phyloP scores from a whole-genome alignment of 305 asterid genomes.

The Petunia hybrid region DNA sequence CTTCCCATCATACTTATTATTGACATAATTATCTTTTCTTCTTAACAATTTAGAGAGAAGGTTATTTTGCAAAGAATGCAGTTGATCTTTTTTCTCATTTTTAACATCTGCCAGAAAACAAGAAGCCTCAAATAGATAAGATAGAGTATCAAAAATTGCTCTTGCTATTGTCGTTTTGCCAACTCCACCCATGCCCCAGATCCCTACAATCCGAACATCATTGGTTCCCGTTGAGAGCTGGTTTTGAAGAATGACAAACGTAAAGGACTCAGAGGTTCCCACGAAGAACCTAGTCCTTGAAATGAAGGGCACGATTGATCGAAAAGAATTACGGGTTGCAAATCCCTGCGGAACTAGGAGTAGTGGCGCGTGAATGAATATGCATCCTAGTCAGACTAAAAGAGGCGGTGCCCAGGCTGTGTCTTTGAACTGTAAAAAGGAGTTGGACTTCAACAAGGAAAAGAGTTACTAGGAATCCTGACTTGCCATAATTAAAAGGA shows the following conservation, averaged over 20 bases:
- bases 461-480: not conserved
- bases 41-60: not conserved
- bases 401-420: no score
- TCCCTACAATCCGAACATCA: conserved; percentile 21
- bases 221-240: not conserved
- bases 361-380: no score
- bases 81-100: not conserved
- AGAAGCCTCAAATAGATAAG: not conserved
- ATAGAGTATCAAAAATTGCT: not conserved
- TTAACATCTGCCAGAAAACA: not conserved
- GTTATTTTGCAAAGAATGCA: not conserved
- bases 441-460: not conserved
- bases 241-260: no score
- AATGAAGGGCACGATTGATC: no score
- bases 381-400: no score
- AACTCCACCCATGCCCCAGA: conserved; percentile 1
- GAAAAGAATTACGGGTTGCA: no score
- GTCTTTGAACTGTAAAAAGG: no score
- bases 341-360: no score
- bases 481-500: no score
- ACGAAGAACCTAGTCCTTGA: no score
- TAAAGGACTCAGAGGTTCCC: no score
- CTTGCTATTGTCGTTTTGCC: conserved; percentile 11
- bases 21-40: not conserved
- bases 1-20: not conserved